Evolutionary conservation across 2,329 filamentous ascomycete genomes (phyloP).

Genomic region (Cordyceps sp.): DNA sequence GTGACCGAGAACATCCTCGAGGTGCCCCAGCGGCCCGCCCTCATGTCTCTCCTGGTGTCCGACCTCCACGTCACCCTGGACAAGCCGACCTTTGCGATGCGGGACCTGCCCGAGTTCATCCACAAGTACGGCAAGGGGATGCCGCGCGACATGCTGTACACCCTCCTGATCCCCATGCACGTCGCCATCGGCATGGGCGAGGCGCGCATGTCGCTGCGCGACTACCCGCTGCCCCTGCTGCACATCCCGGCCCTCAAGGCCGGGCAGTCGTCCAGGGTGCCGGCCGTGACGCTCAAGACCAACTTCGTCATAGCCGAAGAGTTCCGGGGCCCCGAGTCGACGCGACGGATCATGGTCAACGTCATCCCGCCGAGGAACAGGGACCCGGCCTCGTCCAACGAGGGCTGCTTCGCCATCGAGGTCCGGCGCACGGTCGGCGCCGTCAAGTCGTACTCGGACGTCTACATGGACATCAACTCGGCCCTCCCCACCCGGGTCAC

Average conservation of each 20-base stretch:
- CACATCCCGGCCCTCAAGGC: conserved; percentile 74
- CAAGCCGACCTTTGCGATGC: conserved; percentile 79
- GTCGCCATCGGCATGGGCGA: conserved; percentile 84
- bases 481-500: conserved; percentile 83
- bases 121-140: conserved; percentile 92
- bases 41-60: conserved; percentile 66
- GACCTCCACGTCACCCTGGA: conserved; percentile 77
- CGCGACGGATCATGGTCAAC: no score
- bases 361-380: no score
- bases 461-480: conserved; percentile 84
- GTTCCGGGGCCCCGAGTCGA: conserved; percentile 65
- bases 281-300: conserved; percentile 69
- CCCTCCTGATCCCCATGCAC: conserved; percentile 77
- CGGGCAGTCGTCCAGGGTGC: conserved; percentile 61
- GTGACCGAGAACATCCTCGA: conserved; percentile 75
- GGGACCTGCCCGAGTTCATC: conserved; percentile 69
- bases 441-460: conserved; percentile 92
- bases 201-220: conserved; percentile 67
- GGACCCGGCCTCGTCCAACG: conserved; percentile 29
- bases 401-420: conserved; percentile 62
- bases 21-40: conserved; percentile 67
- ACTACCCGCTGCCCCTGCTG: conserved; percentile 83
- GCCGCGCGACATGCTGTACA: conserved; percentile 80
- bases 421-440: conserved; percentile 84
- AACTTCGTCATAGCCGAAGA: conserved; percentile 97